Base-by-base conservation (phyloP, 1,139 yeast genomes). In the Lodderomyces oxycetoniae region DNA sequence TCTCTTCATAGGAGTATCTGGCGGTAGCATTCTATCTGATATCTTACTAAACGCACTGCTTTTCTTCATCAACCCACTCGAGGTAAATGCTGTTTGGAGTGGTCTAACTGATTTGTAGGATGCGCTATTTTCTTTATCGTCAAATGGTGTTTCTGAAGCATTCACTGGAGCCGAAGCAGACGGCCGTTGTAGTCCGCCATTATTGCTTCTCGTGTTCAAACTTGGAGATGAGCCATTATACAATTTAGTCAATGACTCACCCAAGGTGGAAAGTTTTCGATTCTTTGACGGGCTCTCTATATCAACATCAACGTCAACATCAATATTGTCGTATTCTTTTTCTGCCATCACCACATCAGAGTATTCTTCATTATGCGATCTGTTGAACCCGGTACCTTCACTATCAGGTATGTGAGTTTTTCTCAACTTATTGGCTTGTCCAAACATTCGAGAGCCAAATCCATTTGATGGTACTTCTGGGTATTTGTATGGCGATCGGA, bases 1-100 rank as follows among this genome's bases (percentile, higher is more conserved):
- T 48, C 72, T 74, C 50, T 85, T 86, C 49, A 87, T 81, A 0
- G 95, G 95, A 0, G 95, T 86, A 45, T 86, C 95, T 0, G 95
- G 95, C 35, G 72, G 72, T 16, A 63, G 48, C 28, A 68, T 63
- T 28, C 59, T 50, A 39, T 63, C 51, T 14, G 35, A 35, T 25
- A 45, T 48, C 5, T 31, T 30, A 12, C 30, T 14, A 16, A 54
- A 55, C 16, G 77, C 57, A 36, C 78, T 73, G 42, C 75, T 78
- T 59, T 86, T 86, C 41, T 89, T 83, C 39, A 80, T 56, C 29
- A 86, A 62, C 0, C 95, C 95, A 0, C 84, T 65, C 4, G 91
- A 76, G 56, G 77, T 71, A 55, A 87, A 87, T 10, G 93, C 95
- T 0, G 91, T 80, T 53, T 85, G 95, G 31, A 85, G 66, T 4